Evolutionary conservation across 306 rosid species (phyloP), one percentile per base, ranked within the genome.

Genomic region (Cicer chorassanicum): DNA sequence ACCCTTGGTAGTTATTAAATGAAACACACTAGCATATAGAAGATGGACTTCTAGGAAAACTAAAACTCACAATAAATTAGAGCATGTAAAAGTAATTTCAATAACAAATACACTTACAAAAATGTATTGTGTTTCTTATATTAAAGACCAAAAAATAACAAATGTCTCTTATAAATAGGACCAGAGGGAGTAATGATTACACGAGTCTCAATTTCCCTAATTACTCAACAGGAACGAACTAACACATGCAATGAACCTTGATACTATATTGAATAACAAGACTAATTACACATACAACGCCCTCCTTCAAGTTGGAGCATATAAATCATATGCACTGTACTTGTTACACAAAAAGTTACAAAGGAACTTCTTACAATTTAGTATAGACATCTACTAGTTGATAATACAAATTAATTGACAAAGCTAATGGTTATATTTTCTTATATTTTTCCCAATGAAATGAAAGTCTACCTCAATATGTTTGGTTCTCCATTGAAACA

Each of bases 211-310:
- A 44, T 12, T 48, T 21, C 73, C 19, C 65, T 54, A 40, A 57
- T 57, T 54, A 24, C 40, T 57, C 2, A 15, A n/a, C 62, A 72
- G 29, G 42, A 55, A 72, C 76, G 7, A 12, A 13, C 43, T 13
- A 48, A 72, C 8, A 41, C 9, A 71, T 18, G 61, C 42, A 72
- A 16, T 29, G 68, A 73, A 45, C 60, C 49, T 73, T 1, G 7
- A 9, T 36, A 59, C 15, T 36, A 70, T 18, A 57, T n/a, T n/a
- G 39, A 45, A 34, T 6, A 57, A 54, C 11, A 54, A 56, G 63
- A 19, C 63, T 9, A 19, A 56, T 56, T 56, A 29, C 65, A 8
- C 62, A 55, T 55, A 19, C 39, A 55, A 56, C 54, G 3, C 29
- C 6, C 12, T 9, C 61, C 61, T 6, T 36, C 67, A 61, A 61